A percentile compares a stretch with the other conserved stretches of the same genome.
These are phyloP conservation scores for Symmetrospora coprosmae DNA, from an alignment of 768 basidiomycete species.

Conservation along the genomic window DNA sequence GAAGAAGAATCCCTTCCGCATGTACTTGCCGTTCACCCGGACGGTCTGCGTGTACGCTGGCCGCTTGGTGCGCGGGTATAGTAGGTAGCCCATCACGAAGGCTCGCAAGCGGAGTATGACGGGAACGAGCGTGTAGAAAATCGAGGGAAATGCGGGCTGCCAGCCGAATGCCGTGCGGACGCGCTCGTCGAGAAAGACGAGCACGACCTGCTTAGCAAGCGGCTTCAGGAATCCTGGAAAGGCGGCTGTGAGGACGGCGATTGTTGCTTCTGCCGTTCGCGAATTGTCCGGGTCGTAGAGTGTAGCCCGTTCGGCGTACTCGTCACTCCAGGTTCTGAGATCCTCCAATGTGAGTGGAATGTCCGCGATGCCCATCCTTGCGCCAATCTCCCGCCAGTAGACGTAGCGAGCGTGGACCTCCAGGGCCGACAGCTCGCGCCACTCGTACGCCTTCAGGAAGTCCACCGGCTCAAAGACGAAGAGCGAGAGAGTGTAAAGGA, in stretches of 20 bases:
- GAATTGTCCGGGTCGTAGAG: neutral
- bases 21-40: neutral
- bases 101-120: neutral
- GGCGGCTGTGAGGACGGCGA: neutral
- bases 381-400: conserved; percentile 13
- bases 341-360: neutral
- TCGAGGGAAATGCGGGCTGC: neutral
- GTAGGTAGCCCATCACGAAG: conserved; percentile 1
- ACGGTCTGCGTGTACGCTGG: neutral
- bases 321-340: conserved; percentile 3
- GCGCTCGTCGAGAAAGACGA: neutral
- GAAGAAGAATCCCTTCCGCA: conserved; percentile 1
- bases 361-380: conserved; percentile 16
- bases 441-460: conserved; percentile 9
- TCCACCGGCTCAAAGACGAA: conserved; percentile 20
- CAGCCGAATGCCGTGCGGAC: conserved; percentile 6
- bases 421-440: conserved; percentile 4
- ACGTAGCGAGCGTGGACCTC: conserved; percentile 16
- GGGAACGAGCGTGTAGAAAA: conserved; percentile 3
- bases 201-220: neutral
- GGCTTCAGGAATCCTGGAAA: neutral
- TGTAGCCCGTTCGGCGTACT: neutral
- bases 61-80: neutral
- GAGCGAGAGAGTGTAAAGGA: conserved; percentile 15
- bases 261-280: neutral